These are phyloP conservation scores for Raffaelea albimanens DNA, from an alignment of 2,329 filamentous ascomycete species.

Conservation along the genomic window DNA sequence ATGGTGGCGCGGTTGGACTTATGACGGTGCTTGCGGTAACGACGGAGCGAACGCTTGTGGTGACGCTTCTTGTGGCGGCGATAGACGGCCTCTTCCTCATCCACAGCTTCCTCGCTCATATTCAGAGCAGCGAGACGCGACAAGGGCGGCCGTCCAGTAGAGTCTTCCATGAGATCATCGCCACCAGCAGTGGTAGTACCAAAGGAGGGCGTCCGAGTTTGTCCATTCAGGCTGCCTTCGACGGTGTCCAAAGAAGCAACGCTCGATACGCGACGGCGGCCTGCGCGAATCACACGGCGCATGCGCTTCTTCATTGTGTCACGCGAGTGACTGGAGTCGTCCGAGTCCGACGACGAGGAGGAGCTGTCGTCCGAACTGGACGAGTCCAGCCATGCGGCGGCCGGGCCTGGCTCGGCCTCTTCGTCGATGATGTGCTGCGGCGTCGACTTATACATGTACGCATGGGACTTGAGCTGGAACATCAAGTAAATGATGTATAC, in stretches of 20 bases:
- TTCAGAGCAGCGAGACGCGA: constrained; percentile 27
- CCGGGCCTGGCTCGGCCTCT: constrained; percentile 75
- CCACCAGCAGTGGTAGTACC: constrained; percentile 23
- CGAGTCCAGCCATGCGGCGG: constrained; percentile 71
- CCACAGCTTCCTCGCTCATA: constrained; percentile 33
- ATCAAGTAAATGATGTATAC: constrained; percentile 78
- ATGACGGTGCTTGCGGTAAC: constrained; percentile 33
- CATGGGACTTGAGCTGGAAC: constrained; percentile 86
- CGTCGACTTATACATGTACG: constrained; percentile 86
- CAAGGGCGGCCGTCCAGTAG: constrained; percentile 25
- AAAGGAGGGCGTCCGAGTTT: constrained; percentile 31
- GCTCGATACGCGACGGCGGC: constrained; percentile 44
- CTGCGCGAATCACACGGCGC: constrained; percentile 39
- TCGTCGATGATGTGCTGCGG: constrained; percentile 90
- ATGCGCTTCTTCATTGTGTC: constrained; percentile 55
- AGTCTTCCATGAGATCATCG: constrained; percentile 31
- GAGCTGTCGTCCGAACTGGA: constrained; percentile 28
- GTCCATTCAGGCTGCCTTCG: constrained; percentile 14
- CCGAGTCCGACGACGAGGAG: constrained; percentile 47
- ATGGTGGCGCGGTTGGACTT: constrained; percentile 25
- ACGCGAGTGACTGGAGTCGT: constrained; percentile 35
- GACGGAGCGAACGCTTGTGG: not conserved
- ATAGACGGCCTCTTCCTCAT: constrained; percentile 35
- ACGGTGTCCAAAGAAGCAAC: constrained; percentile 50
- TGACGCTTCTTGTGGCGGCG: constrained; percentile 23